Evolutionary conservation across 345 rosid genomes (phyloP), one percentile per base, ranked within the genome.

Genomic region (Camelina sativa): DNA sequence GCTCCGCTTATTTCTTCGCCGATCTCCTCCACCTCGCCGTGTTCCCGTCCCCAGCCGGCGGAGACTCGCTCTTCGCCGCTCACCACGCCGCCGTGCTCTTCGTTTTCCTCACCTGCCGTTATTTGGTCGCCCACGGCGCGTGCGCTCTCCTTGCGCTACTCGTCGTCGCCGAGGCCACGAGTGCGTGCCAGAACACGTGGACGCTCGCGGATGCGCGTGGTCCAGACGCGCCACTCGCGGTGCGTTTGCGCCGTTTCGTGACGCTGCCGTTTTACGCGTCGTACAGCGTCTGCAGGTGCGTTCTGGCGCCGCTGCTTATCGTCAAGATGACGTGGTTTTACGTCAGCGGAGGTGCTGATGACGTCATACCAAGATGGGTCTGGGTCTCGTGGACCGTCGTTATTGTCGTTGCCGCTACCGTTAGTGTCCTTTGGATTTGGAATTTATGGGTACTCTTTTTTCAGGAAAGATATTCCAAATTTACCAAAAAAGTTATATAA

Each of bases 181-280:
- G 98, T 84, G 83, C 77, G 1, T 94, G 96, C 76, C 98, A 90
- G 87, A 91, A 94, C 78, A 72, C 76, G 9, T 94, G 97, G 97
- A 88, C 98, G 0, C 81, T 94, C 11, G 86, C 97, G 20, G 76
- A 0, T 1, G 80, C 76, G 15, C 73, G 91, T 77, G 86, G 88
- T 65, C 15, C 19, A 0, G 92, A 91, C 61, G 67, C 78, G 15
- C 74, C 61, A 32, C 7, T 81, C 1, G 96, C 97, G 3, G 82
- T 76, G 11, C 76, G 80, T 50, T 61, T 94, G 16, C 81, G 83
- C 28, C 83, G 76, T 16, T 48, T 69, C 38, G 74, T 94, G 63
- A 85, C 91, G 7, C 65, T 84, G 38, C 93, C 93, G 44, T 90
- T 94, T 66, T 91, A 88, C 63, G 84, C 83, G 15, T 80, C 85